phyloP scores from a whole-genome alignment of 2,329 filamentous ascomycete species.

The Stemphylium beticola region DNA sequence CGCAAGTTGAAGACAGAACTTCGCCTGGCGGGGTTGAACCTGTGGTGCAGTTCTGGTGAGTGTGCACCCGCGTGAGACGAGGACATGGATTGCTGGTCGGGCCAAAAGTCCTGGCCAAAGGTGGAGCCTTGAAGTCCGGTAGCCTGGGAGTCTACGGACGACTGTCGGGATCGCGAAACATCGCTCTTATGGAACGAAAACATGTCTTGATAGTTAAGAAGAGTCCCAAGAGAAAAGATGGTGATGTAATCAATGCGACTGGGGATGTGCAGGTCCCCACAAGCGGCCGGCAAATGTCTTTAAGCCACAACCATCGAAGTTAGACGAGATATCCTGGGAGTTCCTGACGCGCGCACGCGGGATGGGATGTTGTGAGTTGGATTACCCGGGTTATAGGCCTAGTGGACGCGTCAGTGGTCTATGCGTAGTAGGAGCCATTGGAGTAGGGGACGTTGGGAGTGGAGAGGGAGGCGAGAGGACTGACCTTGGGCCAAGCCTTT shows the following conservation, averaged over 20 bases:
- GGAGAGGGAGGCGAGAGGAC: conserved; percentile 15
- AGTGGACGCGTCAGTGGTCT: conserved; percentile 5
- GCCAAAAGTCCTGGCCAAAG: conserved; percentile 33
- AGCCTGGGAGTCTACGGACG: conserved; percentile 41
- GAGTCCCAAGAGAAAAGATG: conserved; percentile 13
- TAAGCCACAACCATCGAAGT: conserved; percentile 36
- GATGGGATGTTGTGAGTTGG: conserved; percentile 25
- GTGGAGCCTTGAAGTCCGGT: conserved; percentile 27
- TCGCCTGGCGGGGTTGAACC: conserved; percentile 32
- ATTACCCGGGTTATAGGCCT: conserved; percentile 8
- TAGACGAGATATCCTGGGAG: conserved; percentile 26
- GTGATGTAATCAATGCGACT: conserved; percentile 27
- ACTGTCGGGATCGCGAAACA: conserved; percentile 40
- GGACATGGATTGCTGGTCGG: conserved; percentile 33
- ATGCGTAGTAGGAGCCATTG: conserved; percentile 25
- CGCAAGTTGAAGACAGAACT: conserved; percentile 47
- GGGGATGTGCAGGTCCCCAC: conserved; percentile 35
- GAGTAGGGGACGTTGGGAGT: conserved; percentile 17
- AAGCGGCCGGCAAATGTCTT: conserved; percentile 30
- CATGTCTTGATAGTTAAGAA: conserved; percentile 33
- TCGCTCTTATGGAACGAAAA: conserved; percentile 47
- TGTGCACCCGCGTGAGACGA: conserved; percentile 35
- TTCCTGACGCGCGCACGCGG: conserved; percentile 34
- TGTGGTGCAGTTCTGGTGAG: conserved; percentile 40
- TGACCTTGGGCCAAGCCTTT: conserved; percentile 9